A percentile compares a stretch with the other conserved stretches of the same genome.
phyloP scores from a whole-genome alignment of 768 basidiomycete genomes.

The Infundibulicybe gibba region DNA sequence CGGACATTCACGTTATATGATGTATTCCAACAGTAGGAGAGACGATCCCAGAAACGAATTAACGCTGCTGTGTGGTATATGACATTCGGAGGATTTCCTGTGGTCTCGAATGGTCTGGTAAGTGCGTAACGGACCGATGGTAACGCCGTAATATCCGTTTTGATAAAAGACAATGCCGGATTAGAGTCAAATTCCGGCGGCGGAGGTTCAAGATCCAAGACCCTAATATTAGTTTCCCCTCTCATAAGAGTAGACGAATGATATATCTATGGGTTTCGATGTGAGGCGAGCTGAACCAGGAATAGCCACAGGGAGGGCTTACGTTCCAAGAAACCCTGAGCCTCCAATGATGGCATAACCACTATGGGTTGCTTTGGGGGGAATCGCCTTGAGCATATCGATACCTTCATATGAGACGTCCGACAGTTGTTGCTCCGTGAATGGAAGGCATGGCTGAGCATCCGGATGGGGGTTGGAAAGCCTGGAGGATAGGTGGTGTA shows the following conservation, averaged over 20 bases:
- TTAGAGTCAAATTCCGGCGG: slow-evolving; percentile 14
- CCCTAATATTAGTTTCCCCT: slow-evolving; percentile 26
- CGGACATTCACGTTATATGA: slow-evolving; percentile 46
- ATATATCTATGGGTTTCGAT: slow-evolving; percentile 18
- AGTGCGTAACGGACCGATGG: slow-evolving; percentile 21
- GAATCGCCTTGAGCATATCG: slow-evolving; percentile 21
- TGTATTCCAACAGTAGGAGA: slow-evolving; percentile 31
- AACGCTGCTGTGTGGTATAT: slow-evolving; percentile 55
- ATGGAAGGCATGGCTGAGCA: slow-evolving; percentile 1
- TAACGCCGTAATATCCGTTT: slow-evolving; percentile 26
- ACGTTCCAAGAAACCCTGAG: slow-evolving; percentile 29
- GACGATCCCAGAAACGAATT: slow-evolving; percentile 56
- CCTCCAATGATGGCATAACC: slow-evolving; percentile 27
- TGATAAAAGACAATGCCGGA: slow-evolving; percentile 22
- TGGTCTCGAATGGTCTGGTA: slow-evolving; percentile 29
- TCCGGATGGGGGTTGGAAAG: slow-evolving; percentile 10
- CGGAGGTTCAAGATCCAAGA: slow-evolving; percentile 26
- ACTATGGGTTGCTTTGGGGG: slow-evolving; percentile 14
- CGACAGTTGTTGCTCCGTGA: slow-evolving; percentile 12
- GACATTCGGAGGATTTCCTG: slow-evolving; percentile 35
- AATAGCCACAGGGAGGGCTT: background rate
- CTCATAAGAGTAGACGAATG: slow-evolving; percentile 28
- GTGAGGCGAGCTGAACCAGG: background rate
- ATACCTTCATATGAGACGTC: slow-evolving; percentile 21
- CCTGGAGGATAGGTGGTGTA: slow-evolving; percentile 54